Evolutionary conservation across 768 basidiomycete genomes (phyloP).

Genomic region (Myochromella boudieri): DNA sequence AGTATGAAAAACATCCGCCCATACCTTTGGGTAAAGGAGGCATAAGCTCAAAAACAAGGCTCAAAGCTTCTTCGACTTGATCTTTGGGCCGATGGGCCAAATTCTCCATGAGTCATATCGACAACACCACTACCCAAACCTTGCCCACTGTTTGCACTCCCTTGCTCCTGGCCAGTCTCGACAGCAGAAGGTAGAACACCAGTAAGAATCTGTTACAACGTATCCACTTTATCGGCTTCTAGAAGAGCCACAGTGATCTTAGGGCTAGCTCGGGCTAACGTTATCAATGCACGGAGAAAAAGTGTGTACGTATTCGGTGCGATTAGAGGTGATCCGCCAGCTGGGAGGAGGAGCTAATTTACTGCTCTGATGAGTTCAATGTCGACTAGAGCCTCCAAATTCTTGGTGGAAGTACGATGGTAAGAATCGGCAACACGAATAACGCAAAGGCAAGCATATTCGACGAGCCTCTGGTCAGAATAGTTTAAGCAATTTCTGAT

Average conservation of each 20-base stretch:
- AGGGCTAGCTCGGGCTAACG: conserved; percentile 84
- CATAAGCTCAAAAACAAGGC: conserved; percentile 86
- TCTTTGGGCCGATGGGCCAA: conserved; percentile 95
- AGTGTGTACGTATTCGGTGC: conserved; percentile 87
- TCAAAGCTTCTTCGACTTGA: conserved; percentile 92
- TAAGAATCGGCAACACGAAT: conserved; percentile 94
- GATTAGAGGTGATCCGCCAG: conserved; percentile 83
- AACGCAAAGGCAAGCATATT: conserved; percentile 92
- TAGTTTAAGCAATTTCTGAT: conserved; percentile 90
- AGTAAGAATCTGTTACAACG: conserved; percentile 91
- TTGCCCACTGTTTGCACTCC: conserved; percentile 61
- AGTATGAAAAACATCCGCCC: conserved; percentile 14
- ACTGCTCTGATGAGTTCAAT: conserved; percentile 77
- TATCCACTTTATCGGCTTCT: conserved; percentile 91
- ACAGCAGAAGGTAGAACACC: conserved; percentile 81
- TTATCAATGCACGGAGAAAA: conserved; percentile 82
- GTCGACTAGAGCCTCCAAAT: conserved; percentile 85
- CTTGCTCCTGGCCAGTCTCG: conserved; percentile 56
- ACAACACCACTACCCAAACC: conserved; percentile 86
- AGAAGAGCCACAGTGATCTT: conserved; percentile 84
- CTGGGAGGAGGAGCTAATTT: conserved; percentile 81
- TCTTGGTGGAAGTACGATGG: conserved; percentile 78
- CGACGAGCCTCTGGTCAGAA: conserved; percentile 93
- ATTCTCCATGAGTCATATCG: conserved; percentile 96
- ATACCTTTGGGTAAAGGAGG: conserved; percentile 91